Evolutionary conservation across 192 early-diverging fungal species (phyloP), one percentile per base, ranked within the genome.

Genomic region (Entrophospora sp.): DNA sequence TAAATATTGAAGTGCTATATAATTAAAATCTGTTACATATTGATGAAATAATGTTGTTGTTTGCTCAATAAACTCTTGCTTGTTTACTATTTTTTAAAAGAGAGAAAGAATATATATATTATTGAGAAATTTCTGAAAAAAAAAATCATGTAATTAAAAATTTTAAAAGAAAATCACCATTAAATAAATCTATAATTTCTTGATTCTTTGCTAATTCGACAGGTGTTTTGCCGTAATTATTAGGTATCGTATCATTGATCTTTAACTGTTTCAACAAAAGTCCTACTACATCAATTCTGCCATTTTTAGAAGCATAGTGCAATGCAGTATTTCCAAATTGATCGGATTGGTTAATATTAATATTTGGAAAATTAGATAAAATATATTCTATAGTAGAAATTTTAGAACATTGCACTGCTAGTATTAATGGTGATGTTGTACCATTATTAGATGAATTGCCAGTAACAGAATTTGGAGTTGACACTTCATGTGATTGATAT

Each of bases 291-390:
- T 90, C 88, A 6, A 74, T 67, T 31, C 87, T 77, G 16, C 85
- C 78, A 42, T 83, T 75, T 68, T 83, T 87, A 35, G 89, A 75
- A 0, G 88, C 91, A 63, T 87, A 66, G 62, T 92, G 91, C 44
- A 92, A 68, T 8, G 89, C 84, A 0, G 89, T 92, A 67, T 85
- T 82, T 13, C 88, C 86, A 30, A 85, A 77, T 31, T 67, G 68
- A 45, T 83, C 79, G 1, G 77, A 64, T 2, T 80, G 77, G 52
- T 88, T 82, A 13, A 86, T 68, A 43, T 85, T 75, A 18, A 69
- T 61, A 13, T 72, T 35, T 9, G 70, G 60, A 20, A 72, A 71
- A 36, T 74, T 68, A 9, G 77, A 73, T 30, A 88, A 56, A 25
- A 85, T 77, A 14, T 74, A 74, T 16, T 76, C 71, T 8, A 88